Evolutionary conservation across 1,284 basidiomycete species (phyloP), one percentile per base, ranked within the genome.

Genomic region (Heterobasidion parviporum): DNA sequence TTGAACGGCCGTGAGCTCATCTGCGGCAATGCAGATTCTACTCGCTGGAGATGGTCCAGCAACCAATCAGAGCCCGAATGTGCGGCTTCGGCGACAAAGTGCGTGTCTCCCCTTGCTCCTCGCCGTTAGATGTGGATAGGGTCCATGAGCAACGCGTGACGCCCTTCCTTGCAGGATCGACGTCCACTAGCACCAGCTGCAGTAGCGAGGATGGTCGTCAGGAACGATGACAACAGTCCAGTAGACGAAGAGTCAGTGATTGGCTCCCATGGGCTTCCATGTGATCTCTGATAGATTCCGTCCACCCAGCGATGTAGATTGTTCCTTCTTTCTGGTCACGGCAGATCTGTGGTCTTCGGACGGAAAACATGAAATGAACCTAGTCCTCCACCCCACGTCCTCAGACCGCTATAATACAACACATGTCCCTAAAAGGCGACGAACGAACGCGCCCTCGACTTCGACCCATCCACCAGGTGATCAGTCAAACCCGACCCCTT

Each of bases 1-100:
- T 32, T 58, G 53, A 58, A 53, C 44, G 50, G 50, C 35, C 54
- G 50, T 53, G 49, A 50, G 41, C 33, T 59, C 50, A 58, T 52
- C 50, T 59, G 56, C 38, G 54, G 59, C 58, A 47, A 32, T 38
- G 10, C 66, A 92, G 92, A 66, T 77, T 86, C 64, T 94, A 93
- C 68, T 82, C 85, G 10, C 78, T 95, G 44, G 84, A 90, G 62
- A 82, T 94, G 61, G 81, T 91, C 5, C 92, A 96, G 67, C 83
- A 95, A 63, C 93, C 93, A 38, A 71, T 92, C 51, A 81, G 93
- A 48, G 93, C 93, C 41, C 82, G 93, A 62, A 94, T 94, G 83
- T 95, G 93, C 70, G 93, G 93, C 4, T 94, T 95, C 70, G 93
- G 93, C 54, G 92, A 95, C 75, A 95, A 94, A 78, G 93, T 92